Percentiles rank a stretch among this genome's conserved stretches.
phyloP scores from a whole-genome alignment of 768 basidiomycete genomes.

The Russula sp. region DNA sequence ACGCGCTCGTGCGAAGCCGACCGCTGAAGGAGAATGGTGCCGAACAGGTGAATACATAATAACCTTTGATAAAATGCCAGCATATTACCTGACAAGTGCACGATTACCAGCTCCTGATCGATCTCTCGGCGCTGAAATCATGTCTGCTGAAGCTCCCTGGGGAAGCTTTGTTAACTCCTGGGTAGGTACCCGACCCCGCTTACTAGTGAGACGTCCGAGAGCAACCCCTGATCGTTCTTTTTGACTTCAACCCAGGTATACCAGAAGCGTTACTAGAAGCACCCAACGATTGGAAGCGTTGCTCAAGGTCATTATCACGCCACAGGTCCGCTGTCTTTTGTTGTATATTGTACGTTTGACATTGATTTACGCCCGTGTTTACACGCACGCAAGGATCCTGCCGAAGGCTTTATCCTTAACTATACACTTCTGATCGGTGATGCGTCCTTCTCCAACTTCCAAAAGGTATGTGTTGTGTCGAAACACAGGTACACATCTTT shows the following conservation, averaged over 20 bases:
- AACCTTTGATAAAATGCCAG: constrained; percentile 8
- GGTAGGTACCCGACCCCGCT: constrained; percentile 43
- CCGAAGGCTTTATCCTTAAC: constrained; percentile 92
- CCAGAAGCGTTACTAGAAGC: constrained; percentile 74
- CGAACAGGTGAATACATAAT: constrained; percentile 75
- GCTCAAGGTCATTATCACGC: constrained; percentile 93
- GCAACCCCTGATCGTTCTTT: constrained; percentile 23
- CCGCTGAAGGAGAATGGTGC: constrained; percentile 92
- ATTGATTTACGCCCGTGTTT: constrained; percentile 5
- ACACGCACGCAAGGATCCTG: constrained; percentile 70
- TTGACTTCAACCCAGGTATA: constrained; percentile 63
- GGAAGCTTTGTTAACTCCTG: constrained; percentile 53
- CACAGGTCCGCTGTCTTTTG: constrained; percentile 61
- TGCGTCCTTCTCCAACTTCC: constrained; percentile 95
- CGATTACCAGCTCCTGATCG: constrained; percentile 70
- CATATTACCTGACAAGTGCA: constrained; percentile 8
- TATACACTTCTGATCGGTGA: constrained; percentile 94
- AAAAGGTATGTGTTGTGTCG: constrained; percentile 70
- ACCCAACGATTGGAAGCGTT: constrained; percentile 84
- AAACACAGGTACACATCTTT: not conserved
- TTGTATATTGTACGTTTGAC: constrained; percentile 6
- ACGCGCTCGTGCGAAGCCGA: constrained; percentile 82
- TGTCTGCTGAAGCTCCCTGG: constrained; percentile 83
- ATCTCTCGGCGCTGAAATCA: constrained; percentile 82
- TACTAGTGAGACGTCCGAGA: not conserved